Evolutionary conservation across 768 basidiomycete species (phyloP), one percentile per base, ranked within the genome.

Genomic region (Gelatoporia subvermispora): DNA sequence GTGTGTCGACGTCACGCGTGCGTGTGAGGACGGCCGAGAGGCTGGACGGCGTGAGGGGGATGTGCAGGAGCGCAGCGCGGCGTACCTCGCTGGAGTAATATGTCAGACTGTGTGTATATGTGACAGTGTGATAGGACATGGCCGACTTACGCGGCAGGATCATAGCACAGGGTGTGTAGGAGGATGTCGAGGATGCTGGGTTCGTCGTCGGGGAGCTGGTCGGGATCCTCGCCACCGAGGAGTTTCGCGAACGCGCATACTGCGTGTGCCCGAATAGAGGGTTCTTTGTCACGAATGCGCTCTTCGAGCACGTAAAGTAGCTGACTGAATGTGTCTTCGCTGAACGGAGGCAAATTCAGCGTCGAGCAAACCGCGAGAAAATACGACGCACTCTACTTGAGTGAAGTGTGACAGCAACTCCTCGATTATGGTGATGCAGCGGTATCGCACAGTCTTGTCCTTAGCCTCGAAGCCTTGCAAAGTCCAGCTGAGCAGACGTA

Each of bases 401-500:
- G n/a, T n/a, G n/a, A n/a, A n/a, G n/a, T 67, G 66, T 36, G 68
- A 71, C 35, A 78, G 68, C 61, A 78, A 67, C 31, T 73, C 65
- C 8, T 75, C 70, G 11, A 74, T 67, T n/a, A 75, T 52, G 40
- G 72, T 68, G 5, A 72, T 65, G 28, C 68, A 69, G 17, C 78
- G 68, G 54, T 67, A 77, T 18, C 78, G 61, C 9, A 78, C 71
- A 36, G 64, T 71, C 64, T 76, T 79, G 65, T 75, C 75, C 58
- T 78, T 78, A 0, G 76, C 73, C 13, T 61, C 53, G 63, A 77
- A 77, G 3, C 77, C 78, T 35, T 68, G 61, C 8, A 76, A 57
- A 13, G 78, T 62, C 53, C 75, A 90, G 41, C 77, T 77, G 37
- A 93, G 69, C 8, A 93, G 68, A 35, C 79, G 74, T 3, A 77